These are phyloP conservation scores for Dissophora ornata DNA, from an alignment of 192 early-diverging fungal genomes.

Conservation along the genomic window DNA sequence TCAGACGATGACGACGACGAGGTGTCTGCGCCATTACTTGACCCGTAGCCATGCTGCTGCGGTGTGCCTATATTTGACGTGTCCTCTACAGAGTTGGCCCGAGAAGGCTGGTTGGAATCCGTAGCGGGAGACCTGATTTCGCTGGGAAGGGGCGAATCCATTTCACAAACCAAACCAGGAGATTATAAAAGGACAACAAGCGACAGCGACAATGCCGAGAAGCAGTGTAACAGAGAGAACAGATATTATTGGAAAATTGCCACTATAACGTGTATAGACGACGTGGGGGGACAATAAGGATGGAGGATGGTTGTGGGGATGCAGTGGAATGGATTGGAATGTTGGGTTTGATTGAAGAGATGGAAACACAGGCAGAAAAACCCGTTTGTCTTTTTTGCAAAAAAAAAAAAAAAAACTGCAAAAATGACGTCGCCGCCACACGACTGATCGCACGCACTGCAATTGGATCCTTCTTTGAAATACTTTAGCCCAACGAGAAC, in stretches of 20 bases:
- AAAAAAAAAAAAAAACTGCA: no score
- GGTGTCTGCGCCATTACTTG: not conserved
- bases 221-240: no score
- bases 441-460: conserved; percentile 1
- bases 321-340: no score
- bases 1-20: conserved; percentile 1
- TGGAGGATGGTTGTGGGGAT: no score
- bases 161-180: not conserved
- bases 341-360: no score
- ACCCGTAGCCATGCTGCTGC: conserved; percentile 5
- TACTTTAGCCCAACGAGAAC: not conserved
- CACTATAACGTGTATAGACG: no score
- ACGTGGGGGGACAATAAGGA: no score
- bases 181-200: not conserved
- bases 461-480: not conserved
- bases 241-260: no score
- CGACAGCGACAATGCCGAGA: no score
- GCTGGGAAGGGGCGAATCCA: conserved; percentile 39
- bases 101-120: conserved; percentile 25
- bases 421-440: conserved; percentile 3
- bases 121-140: conserved; percentile 28
- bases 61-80: not conserved
- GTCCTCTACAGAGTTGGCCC: conserved; percentile 29
- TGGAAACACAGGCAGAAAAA: no score
- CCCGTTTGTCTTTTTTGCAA: no score